Base-by-base conservation (phyloP, 1,284 basidiomycete genomes). In the Cutaneotrichosporon cavernicola region DNA sequence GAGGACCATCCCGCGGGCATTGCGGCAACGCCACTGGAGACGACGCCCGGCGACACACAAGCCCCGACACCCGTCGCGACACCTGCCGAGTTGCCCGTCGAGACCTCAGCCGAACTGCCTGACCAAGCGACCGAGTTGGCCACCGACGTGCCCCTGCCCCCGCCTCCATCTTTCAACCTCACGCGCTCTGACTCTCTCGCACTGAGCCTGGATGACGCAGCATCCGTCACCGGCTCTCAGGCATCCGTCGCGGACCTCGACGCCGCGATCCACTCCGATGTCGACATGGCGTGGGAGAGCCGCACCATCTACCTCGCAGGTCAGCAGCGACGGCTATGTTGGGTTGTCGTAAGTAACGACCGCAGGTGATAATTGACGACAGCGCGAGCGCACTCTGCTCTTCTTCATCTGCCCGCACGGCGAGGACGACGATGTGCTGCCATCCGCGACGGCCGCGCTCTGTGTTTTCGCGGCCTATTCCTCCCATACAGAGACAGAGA, bases 361-460 rank as follows among this genome's bases (percentile, higher is more conserved):
- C 21, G 4, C 13, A 22, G 40, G 8, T 5, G 18, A 2, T 6
- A n/a, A 13, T 47, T 57, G 26, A 62, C 55, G 4, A 3, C 56
- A 77, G 75, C 72, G 76, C 32, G 73, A 75, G 36, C 60, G 61
- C 9, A 56, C 68, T 4, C 64, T 77, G 8, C 55, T 76, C 4
- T 72, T 68, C 57, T 26, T 73, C 32, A 30, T 76, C 7, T 21
- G 60, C 34, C 60, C 63, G 4, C 31, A 30, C 6, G n/a, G 16
- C n/a, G 47, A 13, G 59, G 60, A 30, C 14, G 36, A 32, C n/a
- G 53, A 50, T 53, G 30, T 43, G 18, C n/a, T 40, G 9, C 57
- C 58, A 18, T n/a, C 50, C 13, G 22, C 43, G 13, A 51, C 52
- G 30, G 40, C 58, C n/a, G 47, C 31, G n/a, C 34, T 61, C 4